A percentile compares a stretch with the other conserved stretches of the same genome.
phyloP scores from a whole-genome alignment of 768 basidiomycete genomes.

The Leucocoprinus leucothites region DNA sequence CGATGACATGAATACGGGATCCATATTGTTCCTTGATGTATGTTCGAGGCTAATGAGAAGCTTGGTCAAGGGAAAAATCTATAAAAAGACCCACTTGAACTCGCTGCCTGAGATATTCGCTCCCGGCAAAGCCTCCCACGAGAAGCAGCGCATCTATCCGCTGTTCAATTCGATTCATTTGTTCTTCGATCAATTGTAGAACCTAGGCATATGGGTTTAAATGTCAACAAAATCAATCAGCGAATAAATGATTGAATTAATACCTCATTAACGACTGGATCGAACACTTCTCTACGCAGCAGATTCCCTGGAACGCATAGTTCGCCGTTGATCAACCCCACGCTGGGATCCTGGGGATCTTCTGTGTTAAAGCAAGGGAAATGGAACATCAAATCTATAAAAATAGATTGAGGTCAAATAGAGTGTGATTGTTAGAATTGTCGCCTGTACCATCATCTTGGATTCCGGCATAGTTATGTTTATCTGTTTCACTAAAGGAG shows the following conservation, averaged over 20 bases:
- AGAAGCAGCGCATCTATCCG: conserved; percentile 80
- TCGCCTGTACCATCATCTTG: conserved; percentile 64
- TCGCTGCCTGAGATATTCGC: conserved; percentile 78
- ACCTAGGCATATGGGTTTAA: conserved; percentile 43
- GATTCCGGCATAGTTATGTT: conserved; percentile 70
- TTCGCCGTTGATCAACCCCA: conserved; percentile 81
- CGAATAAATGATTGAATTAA: conserved; percentile 17
- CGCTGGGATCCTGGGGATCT: conserved; percentile 75
- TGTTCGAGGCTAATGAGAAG: conserved; percentile 9
- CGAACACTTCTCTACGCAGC: conserved; percentile 83
- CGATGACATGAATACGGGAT: conserved; percentile 67
- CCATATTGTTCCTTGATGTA: conserved; percentile 59
- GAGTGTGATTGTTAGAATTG: not conserved
- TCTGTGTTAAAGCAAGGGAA: conserved; percentile 90
- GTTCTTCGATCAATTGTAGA: conserved; percentile 74
- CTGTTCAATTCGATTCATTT: conserved; percentile 63
- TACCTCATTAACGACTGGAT: conserved; percentile 81
- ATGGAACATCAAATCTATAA: conserved; percentile 74
- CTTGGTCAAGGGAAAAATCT: not conserved
- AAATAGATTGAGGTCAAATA: conserved; percentile 7
- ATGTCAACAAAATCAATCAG: not conserved
- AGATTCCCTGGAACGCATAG: conserved; percentile 79
- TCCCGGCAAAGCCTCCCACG: conserved; percentile 87
- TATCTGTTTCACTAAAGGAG: conserved; percentile 86
- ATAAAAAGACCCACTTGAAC: conserved; percentile 55